phyloP scores from a whole-genome alignment of 805 yeast genomes.

The Lachancea dasiensis region DNA sequence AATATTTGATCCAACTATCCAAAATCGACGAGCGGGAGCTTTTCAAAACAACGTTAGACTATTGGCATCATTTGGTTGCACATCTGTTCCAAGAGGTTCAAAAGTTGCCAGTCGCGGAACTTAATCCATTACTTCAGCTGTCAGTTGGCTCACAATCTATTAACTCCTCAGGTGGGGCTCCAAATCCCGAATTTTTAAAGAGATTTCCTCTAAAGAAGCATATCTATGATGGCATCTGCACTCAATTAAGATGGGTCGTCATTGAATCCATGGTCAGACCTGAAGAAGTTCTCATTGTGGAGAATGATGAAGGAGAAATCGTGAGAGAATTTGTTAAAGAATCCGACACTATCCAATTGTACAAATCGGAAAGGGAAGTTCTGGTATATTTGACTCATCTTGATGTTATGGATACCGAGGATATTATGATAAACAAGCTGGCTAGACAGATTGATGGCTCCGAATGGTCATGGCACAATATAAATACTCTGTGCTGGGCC shows the following conservation, averaged over 20 bases:
- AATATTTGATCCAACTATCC: slow-evolving; percentile 77
- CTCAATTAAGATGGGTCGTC: slow-evolving; percentile 83
- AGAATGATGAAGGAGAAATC: slow-evolving; percentile 98
- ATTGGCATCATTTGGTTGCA: slow-evolving; percentile 85
- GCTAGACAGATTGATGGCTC: slow-evolving; percentile 90
- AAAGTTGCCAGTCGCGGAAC: slow-evolving; percentile 62
- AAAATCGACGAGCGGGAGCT: slow-evolving; percentile 92
- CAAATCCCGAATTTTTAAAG: slow-evolving; percentile 73
- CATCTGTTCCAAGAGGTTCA: slow-evolving; percentile 83
- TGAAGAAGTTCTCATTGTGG: slow-evolving; percentile 94
- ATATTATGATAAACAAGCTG: slow-evolving; percentile 86
- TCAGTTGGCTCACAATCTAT: slow-evolving; percentile 34
- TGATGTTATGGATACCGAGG: slow-evolving; percentile 90
- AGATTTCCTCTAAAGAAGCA: slow-evolving; percentile 82
- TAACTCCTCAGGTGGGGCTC: slow-evolving; percentile 67
- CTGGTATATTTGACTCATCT: slow-evolving; percentile 92
- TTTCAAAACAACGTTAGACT: slow-evolving; percentile 91
- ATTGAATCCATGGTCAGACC: slow-evolving; percentile 98
- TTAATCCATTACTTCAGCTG: slow-evolving; percentile 73
- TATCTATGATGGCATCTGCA: slow-evolving; percentile 67
- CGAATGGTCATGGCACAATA: slow-evolving; percentile 99
- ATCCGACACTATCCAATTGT: slow-evolving; percentile 91
- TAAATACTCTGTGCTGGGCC: slow-evolving; percentile 98
- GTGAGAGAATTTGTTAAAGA: slow-evolving; percentile 96
- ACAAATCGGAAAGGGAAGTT: slow-evolving; percentile 93